Evolutionary conservation across 331 rosid genomes (phyloP), one percentile per base, ranked within the genome.

Genomic region (Rhamnella rubrinervis): DNA sequence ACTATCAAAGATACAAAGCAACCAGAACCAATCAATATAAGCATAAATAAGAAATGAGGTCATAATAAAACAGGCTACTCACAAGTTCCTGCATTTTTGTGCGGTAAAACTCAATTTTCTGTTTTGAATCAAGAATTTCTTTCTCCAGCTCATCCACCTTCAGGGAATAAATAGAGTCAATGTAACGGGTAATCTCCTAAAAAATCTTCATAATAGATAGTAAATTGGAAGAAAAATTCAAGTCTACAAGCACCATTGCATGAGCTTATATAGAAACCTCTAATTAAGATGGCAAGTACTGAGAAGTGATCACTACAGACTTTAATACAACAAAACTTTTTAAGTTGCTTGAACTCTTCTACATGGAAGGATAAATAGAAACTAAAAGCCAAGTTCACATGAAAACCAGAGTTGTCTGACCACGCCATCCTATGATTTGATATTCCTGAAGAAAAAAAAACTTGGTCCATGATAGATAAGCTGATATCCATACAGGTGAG

Each of bases 21-120:
- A 38, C 56, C 50, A 65, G 4, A 44, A 44, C 49, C 14, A 44
- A 23, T 18, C 50, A 59, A 71, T 59, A 28, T 8, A 61, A 71
- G 47, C 63, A 50, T 59, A 25, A 59, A 39, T 44, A 73, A 52
- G n/a, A 71, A 74, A 23, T 39, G 47, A 64, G 13, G 16, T 35
- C 14, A 61, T 2, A 58, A 58, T 8, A 66, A 8, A 61, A 61
- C 39, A 20, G 4, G 35, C 49, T 73, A 86, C 99, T 89, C 71
- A 92, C 99, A 63, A 95, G 93, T 79, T 95, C 97, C 82, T 95
- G 99, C 97, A 95, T 95, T 84, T 95, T 91, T 56, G 84, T 56
- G 41, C 89, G 93, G 75, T 7, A 95, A 71, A 75, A 89, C 72
- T 85, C 89, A 62, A 95, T 89, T 85, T 92, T 95, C 88, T 87